Evolutionary conservation across 2,329 filamentous ascomycete genomes (phyloP).

Genomic region (Arthrobotrys pseudoclavata): DNA sequence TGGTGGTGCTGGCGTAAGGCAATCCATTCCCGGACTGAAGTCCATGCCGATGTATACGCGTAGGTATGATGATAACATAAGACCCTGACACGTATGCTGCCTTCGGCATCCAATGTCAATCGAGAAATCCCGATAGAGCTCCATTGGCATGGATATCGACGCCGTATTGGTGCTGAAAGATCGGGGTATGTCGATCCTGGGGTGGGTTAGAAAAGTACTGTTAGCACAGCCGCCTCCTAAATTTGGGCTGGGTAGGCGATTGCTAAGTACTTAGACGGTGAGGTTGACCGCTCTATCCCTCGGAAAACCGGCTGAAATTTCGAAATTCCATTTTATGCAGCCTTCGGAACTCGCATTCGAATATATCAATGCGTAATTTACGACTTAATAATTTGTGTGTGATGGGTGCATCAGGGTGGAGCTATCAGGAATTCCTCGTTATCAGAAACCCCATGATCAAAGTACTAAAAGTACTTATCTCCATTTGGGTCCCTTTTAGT

Average conservation of each 20-base stretch:
- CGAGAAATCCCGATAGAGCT: neutral
- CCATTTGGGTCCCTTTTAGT: too few species aligned
- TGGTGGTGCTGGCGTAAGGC: neutral
- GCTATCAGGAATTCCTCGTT: neutral
- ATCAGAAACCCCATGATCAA: neutral
- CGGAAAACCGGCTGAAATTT: neutral
- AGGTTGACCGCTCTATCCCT: neutral
- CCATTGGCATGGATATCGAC: neutral
- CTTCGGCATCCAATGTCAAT: neutral
- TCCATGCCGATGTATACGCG: neutral
- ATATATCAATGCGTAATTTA: neutral
- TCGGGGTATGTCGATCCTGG: neutral
- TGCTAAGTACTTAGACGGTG: neutral
- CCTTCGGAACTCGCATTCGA: neutral
- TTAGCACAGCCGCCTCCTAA: neutral
- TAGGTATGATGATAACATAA: neutral
- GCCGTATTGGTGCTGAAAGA: neutral
- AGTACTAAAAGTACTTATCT: neutral
- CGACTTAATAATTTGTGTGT: neutral
- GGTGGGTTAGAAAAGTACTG: neutral
- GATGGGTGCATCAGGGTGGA: neutral
- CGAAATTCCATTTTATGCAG: neutral
- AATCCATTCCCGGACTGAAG: neutral
- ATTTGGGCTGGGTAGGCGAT: too few species aligned
- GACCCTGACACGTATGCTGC: slow-evolving; percentile 7